These are phyloP conservation scores for Acanthamoeba triangularis DNA, from an alignment of 208 protist species.

Conservation along the genomic window DNA sequence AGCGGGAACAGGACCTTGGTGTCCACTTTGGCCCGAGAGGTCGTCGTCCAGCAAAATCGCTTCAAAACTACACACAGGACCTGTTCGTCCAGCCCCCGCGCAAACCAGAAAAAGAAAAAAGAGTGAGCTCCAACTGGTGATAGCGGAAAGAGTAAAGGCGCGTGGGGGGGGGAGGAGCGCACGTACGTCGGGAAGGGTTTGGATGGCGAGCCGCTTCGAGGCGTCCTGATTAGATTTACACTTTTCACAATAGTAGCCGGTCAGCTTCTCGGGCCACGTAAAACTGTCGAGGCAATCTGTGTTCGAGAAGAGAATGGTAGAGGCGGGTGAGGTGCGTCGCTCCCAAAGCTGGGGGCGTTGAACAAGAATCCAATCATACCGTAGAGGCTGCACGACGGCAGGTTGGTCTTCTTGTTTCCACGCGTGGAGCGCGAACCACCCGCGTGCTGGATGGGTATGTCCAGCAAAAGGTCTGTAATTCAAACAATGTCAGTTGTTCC, in stretches of 20 bases:
- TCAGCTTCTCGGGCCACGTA: slow-evolving; percentile 41
- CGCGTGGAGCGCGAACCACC: not conserved
- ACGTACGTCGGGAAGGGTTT: slow-evolving; percentile 23
- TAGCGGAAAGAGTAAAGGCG: not conserved
- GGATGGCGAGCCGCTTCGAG: slow-evolving; percentile 29
- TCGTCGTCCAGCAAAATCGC: slow-evolving; percentile 72
- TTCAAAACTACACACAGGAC: slow-evolving; percentile 70
- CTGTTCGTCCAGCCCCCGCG: not conserved
- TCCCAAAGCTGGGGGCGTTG: not conserved
- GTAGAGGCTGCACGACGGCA: slow-evolving; percentile 14
- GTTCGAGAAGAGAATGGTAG: not conserved
- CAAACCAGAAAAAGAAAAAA: not conserved
- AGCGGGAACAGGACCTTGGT: slow-evolving; percentile 61
- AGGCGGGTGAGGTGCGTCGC: not conserved
- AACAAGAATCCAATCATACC: not conserved
- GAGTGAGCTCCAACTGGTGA: not conserved
- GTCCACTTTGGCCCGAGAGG: slow-evolving; percentile 46
- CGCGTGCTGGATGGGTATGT: slow-evolving; percentile 36
- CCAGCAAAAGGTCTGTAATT: not conserved
- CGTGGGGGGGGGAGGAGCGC: not conserved
- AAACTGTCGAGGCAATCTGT: slow-evolving; percentile 57
- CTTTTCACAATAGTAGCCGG: slow-evolving; percentile 35
- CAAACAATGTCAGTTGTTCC: not conserved
- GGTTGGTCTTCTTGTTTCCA: not conserved
- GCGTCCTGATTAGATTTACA: slow-evolving; percentile 58